Base-by-base conservation (phyloP, 768 basidiomycete species). In the Hirschioporus abietinus region DNA sequence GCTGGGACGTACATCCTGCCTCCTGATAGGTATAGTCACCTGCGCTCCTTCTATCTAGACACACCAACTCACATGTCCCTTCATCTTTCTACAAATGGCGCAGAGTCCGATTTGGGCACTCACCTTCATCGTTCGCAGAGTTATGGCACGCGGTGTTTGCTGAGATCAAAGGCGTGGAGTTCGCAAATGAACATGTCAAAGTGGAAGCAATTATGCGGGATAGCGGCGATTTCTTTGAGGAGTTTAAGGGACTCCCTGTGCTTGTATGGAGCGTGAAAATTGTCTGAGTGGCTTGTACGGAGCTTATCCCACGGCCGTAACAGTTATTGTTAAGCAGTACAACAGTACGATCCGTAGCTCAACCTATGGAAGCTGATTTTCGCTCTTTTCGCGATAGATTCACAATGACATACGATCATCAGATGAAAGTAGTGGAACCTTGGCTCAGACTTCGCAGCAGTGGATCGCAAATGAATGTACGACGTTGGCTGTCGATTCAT, bases 81-180 rank as follows among this genome's bases (percentile, higher is more conserved):
- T 52, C 12, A 1, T 30, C 30, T 30, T 30, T 30, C 30, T 3
- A 30, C 30, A 8, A 30, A 30, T 52, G 42, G 42, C 15, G 64
- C 35, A 76, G 75, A 27, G 66, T 65, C 2, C 73, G 73, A 15
- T 76, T 74, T 66, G 74, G 73, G 4, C 76, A 77, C 68, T 76
- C 76, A 0, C 73, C 71, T 23, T 57, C 20, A 30, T 75, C 76
- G 2, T 77, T 77, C 76, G 52, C 70, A 24, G 57, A 58, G 60
- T 25, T 78, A 61, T 77, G 77, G 78, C 70, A 71, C 65, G 42
- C 64, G 8, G 71, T 76, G 20, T 72, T 76, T 58, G 58, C 69
- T 0, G 68, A 72, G 60, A 30, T 72, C 25, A 72, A 72, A 63
- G 71, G 72, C 8, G 69, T 63, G n/a, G 71, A 65, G 23, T 74